Evolutionary conservation across 2,329 filamentous ascomycete genomes (phyloP).

Genomic region (Aspergillus awamori): DNA sequence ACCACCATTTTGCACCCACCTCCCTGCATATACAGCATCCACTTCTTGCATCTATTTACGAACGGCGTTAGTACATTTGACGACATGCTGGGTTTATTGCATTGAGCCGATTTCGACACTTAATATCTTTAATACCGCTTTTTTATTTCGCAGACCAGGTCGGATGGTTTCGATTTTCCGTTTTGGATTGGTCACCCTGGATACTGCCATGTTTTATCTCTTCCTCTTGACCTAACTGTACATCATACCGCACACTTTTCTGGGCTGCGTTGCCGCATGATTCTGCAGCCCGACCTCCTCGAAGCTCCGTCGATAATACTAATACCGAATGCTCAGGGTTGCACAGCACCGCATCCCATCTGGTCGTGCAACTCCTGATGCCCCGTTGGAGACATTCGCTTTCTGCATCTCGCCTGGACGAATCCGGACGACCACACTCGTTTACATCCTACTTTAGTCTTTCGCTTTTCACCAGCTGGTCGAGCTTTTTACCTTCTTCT

Average conservation of each 20-base stretch:
- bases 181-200: conserved; percentile 24
- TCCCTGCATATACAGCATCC: conserved; percentile 16
- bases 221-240: conserved; percentile 36
- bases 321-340: conserved; percentile 37
- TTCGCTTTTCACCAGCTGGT: conserved; percentile 38
- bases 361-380: conserved; percentile 12
- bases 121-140: conserved; percentile 41
- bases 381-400: conserved; percentile 42
- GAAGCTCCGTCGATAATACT: conserved; percentile 44
- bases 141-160: conserved; percentile 23
- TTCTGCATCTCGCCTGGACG: conserved; percentile 32
- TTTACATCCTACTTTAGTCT: conserved; percentile 37
- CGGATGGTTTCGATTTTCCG: conserved; percentile 18
- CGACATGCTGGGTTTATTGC: conserved; percentile 42
- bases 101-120: conserved; percentile 44
- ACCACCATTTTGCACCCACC: conserved; percentile 12
- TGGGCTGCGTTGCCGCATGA: conserved; percentile 18
- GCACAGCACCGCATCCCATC: background rate
- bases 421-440: conserved; percentile 23
- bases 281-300: conserved; percentile 16
- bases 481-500: conserved; percentile 31
- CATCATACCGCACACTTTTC: conserved; percentile 33
- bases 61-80: conserved; percentile 43
- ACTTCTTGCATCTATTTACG: conserved; percentile 36
- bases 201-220: conserved; percentile 20